Conservation (phyloP, 2,329 filamentous ascomycete genomes). For the Sporothrix schenckii region DNA sequence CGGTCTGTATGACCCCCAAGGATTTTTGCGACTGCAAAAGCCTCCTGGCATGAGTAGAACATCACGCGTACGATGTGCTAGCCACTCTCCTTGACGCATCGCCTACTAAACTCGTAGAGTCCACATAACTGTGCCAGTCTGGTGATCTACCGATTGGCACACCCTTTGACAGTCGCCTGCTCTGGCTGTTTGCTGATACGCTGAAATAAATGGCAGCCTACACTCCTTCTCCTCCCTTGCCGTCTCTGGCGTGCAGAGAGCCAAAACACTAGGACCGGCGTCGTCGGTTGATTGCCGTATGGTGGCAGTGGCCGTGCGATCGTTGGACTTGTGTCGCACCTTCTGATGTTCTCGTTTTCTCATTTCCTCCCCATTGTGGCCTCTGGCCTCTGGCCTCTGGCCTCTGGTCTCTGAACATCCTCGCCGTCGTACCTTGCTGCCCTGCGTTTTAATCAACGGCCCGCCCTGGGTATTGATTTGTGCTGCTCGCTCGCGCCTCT, state of each 20-base stretch:
- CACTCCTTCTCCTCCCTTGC: neutral
- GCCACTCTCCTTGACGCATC: neutral
- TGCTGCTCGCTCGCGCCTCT: neutral
- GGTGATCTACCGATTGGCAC: neutral
- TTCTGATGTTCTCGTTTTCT: neutral
- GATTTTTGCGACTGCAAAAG: neutral
- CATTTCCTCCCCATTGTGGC: neutral
- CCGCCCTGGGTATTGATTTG: conserved; percentile 26
- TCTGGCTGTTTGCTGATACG: neutral
- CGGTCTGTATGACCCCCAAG: neutral
- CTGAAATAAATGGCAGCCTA: neutral
- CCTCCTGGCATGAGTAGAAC: neutral
- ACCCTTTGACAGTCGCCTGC: neutral
- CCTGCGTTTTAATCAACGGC: conserved; percentile 12
- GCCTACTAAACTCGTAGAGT: neutral
- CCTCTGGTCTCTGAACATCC: neutral
- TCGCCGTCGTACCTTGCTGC: neutral
- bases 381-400: neutral
- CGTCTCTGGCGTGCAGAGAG: neutral
- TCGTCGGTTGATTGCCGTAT: conserved; percentile 22
- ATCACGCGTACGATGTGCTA: conserved; percentile 10
- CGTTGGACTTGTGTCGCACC: neutral
- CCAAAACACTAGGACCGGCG: neutral
- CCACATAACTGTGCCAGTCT: neutral
- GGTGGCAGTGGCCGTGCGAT: conserved; percentile 8